Conservation (phyloP, 257 asterid genomes). For the Anisodus tanguticus region DNA sequence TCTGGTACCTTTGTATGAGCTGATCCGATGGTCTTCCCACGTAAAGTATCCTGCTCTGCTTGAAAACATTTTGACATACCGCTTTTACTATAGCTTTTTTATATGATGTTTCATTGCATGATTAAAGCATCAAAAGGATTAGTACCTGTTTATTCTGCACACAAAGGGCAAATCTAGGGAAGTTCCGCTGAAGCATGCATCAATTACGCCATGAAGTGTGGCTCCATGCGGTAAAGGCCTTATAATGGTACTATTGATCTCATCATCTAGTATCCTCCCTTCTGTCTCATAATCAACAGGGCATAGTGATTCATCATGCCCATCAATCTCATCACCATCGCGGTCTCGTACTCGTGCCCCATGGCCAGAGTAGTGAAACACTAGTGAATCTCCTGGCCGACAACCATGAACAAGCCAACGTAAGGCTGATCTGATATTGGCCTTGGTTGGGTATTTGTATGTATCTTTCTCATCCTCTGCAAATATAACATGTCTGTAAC, state of each 20-base stretch:
- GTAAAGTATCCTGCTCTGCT: constrained; percentile 49
- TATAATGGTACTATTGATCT: constrained; percentile 69
- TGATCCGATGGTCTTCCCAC: constrained; percentile 66
- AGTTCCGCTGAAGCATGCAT: constrained; percentile 87
- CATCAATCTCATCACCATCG: constrained; percentile 79
- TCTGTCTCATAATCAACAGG: constrained; percentile 77
- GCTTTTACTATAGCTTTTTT: constrained; percentile 20
- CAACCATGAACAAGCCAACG: constrained; percentile 81
- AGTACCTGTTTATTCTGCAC: constrained; percentile 69
- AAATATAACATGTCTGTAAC: neutral
- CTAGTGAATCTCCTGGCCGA: constrained; percentile 75
- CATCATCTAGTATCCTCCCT: constrained; percentile 85
- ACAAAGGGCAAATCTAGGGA: constrained; percentile 62
- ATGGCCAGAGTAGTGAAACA: constrained; percentile 88
- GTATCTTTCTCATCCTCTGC: constrained; percentile 65
- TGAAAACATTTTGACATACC: constrained; percentile 10
- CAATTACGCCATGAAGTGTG: constrained; percentile 75
- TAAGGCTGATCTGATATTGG: constrained; percentile 64
- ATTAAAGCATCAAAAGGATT: neutral
- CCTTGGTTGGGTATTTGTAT: constrained; percentile 59
- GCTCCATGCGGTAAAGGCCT: constrained; percentile 80
- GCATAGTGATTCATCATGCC: constrained; percentile 69
- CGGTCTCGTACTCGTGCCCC: constrained; percentile 66
- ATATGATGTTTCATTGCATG: neutral
- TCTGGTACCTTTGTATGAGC: constrained; percentile 59